These are phyloP conservation scores for Talaromyces sp. DNA, from an alignment of 2,329 filamentous ascomycete species.

Conservation along the genomic window DNA sequence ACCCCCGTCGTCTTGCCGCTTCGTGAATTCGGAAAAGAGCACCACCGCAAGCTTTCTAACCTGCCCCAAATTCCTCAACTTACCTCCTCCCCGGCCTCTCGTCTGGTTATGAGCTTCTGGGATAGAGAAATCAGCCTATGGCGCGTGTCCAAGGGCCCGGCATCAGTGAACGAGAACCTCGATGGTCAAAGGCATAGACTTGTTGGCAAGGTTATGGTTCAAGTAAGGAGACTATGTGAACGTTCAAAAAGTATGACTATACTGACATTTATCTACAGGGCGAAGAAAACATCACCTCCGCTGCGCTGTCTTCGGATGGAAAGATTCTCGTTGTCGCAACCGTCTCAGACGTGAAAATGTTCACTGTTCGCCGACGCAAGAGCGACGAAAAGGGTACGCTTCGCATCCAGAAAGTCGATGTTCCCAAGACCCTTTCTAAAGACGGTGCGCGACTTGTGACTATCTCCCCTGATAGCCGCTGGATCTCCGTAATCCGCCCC, in stretches of 20 bases:
- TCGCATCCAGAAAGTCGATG: slow-evolving; percentile 69
- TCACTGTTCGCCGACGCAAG: slow-evolving; percentile 63
- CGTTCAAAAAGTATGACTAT: too few relatives aligned
- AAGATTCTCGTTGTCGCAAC: slow-evolving; percentile 77
- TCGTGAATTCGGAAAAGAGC: slow-evolving; percentile 73
- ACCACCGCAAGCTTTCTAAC: slow-evolving; percentile 79
- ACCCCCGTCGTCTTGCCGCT: slow-evolving; percentile 81
- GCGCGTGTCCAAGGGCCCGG: slow-evolving; percentile 56
- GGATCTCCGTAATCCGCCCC: slow-evolving; percentile 58
- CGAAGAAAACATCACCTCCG: slow-evolving; percentile 81
- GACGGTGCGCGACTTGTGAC: slow-evolving; percentile 68
- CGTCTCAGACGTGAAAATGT: slow-evolving; percentile 73
- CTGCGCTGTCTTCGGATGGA: slow-evolving; percentile 70
- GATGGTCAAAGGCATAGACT: slow-evolving; percentile 49
- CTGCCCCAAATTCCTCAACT: slow-evolving; percentile 79
- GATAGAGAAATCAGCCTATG: slow-evolving; percentile 84
- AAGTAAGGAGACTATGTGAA: too few relatives aligned
- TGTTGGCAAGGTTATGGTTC: slow-evolving; percentile 66
- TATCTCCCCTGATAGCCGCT: slow-evolving; percentile 52
- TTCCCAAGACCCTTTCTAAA: slow-evolving; percentile 60
- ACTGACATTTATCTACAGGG: slow-evolving; percentile 50
- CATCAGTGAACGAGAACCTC: slow-evolving; percentile 51
- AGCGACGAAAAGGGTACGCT: slow-evolving; percentile 61
- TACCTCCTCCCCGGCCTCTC: slow-evolving; percentile 69
- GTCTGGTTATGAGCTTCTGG: slow-evolving; percentile 90